Evolutionary conservation across 805 yeast species (phyloP).

Genomic region (Lipomyces kockii): DNA sequence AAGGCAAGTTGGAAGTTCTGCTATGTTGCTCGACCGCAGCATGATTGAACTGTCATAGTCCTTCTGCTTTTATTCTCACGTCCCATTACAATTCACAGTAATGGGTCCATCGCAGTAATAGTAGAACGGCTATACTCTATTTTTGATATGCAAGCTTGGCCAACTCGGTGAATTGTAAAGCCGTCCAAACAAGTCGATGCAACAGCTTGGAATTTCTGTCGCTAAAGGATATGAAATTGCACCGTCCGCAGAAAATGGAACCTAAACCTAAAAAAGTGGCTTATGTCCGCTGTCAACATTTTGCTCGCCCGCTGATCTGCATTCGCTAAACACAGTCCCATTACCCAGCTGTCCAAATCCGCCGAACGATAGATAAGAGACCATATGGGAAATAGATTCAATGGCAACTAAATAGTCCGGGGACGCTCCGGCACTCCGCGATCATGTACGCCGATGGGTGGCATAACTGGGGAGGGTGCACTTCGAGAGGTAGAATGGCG

Average conservation of each 20-base stretch:
- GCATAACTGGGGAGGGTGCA: not conserved
- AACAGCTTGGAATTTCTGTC: not conserved
- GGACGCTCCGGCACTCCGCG: too few relatives aligned
- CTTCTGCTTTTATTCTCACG: not conserved
- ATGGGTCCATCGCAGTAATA: too few relatives aligned
- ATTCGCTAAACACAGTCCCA: not conserved
- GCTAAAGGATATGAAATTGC: not conserved
- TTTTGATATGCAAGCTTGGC: too few relatives aligned
- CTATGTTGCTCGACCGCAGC: not conserved
- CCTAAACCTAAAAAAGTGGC: not conserved
- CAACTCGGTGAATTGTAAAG: too few relatives aligned
- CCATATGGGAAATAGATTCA: too few relatives aligned
- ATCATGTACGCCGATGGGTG: not conserved
- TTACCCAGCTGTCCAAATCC: not conserved
- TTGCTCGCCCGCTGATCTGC: not conserved
- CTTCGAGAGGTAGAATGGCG: not conserved
- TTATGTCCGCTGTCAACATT: not conserved
- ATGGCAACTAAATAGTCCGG: too few relatives aligned
- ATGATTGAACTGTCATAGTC: not conserved
- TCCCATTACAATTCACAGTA: too few relatives aligned
- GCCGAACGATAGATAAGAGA: not conserved
- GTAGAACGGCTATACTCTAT: too few relatives aligned
- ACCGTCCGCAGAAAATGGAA: not conserved
- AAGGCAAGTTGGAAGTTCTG: not conserved
- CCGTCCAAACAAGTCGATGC: not conserved